Percentiles rank a stretch among this genome's conserved stretches.
Conservation (phyloP, 768 basidiomycete genomes). For the Lentinula raphanica region DNA sequence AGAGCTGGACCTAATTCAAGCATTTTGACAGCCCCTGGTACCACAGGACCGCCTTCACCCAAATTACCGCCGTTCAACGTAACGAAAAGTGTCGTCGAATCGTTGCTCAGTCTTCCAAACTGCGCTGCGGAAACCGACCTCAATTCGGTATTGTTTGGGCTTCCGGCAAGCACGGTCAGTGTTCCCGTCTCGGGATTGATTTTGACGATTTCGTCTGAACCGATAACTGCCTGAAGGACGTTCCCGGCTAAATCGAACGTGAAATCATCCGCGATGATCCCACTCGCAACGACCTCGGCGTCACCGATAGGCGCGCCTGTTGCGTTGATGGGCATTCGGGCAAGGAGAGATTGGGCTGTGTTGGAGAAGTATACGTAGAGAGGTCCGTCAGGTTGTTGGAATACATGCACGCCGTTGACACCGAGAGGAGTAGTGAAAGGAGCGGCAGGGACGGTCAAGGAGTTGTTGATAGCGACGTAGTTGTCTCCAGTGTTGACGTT, state of each 20-base stretch:
- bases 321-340: background rate
- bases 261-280: background rate
- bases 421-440: slow-evolving; percentile 1
- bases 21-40: slow-evolving; percentile 2
- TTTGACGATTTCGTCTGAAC: background rate
- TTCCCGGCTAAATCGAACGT: background rate
- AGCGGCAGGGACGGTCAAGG: background rate
- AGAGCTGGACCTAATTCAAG: background rate
- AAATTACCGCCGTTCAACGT: slow-evolving; percentile 2
- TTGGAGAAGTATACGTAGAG: background rate
- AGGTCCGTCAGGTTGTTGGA: background rate
- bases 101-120: background rate
- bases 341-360: background rate
- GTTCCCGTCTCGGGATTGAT: background rate
- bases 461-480: slow-evolving; percentile 3
- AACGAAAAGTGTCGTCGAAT: background rate
- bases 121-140: background rate
- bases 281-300: background rate
- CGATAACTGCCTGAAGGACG: background rate
- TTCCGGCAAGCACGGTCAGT: background rate
- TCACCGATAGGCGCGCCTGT: background rate
- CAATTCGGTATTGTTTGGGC: background rate
- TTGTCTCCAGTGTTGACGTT: background rate
- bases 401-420: background rate
- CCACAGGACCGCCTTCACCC: background rate